phyloP scores from a whole-genome alignment of 2,329 filamentous ascomycete genomes.

The Diaporthe capsici region DNA sequence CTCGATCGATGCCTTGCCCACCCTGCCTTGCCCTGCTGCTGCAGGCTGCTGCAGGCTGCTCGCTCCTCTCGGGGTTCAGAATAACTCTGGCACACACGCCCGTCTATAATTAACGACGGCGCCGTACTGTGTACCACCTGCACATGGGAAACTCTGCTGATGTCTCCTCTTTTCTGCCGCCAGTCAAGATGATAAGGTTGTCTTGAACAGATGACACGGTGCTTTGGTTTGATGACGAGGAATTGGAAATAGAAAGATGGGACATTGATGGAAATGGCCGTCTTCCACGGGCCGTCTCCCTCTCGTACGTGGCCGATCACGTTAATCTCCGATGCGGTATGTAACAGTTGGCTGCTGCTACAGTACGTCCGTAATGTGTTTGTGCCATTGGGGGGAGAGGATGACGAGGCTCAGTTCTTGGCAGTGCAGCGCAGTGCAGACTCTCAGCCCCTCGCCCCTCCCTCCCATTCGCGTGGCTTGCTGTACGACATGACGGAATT shows the following conservation, averaged over 20 bases:
- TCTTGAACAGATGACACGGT: conserved; percentile 13
- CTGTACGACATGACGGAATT: conserved; percentile 21
- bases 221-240: conserved; percentile 11
- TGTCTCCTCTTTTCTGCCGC: conserved; percentile 27
- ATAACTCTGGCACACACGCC: conserved; percentile 22
- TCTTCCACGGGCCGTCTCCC: neutral
- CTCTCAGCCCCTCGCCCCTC: conserved; percentile 7
- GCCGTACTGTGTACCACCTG: neutral
- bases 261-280: neutral
- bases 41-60: conserved; percentile 7
- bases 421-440: conserved; percentile 33
- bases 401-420: conserved; percentile 42
- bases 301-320: neutral
- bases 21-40: neutral
- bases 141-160: neutral
- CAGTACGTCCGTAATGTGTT: conserved; percentile 14
- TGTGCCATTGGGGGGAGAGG: neutral
- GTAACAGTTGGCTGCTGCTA: neutral
- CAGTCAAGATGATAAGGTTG: neutral
- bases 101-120: conserved; percentile 36
- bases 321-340: conserved; percentile 14
- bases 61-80: conserved; percentile 19
- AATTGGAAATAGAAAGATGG: neutral
- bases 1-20: neutral
- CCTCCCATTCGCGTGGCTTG: conserved; percentile 3